Base-by-base conservation (phyloP, 2,329 filamentous ascomycete genomes). In the Trichoderma atrobrunneum region DNA sequence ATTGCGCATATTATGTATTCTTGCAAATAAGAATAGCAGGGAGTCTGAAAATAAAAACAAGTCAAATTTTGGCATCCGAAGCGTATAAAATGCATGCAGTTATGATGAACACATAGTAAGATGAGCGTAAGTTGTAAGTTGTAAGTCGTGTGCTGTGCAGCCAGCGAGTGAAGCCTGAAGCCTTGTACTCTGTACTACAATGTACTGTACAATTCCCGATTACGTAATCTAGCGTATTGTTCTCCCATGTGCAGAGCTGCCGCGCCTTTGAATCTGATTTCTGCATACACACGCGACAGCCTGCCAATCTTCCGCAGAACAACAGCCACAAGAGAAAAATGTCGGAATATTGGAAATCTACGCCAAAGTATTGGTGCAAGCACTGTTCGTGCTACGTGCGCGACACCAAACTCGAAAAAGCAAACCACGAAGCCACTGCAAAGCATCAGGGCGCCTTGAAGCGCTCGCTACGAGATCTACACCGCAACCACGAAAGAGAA, bases 261-360 rank as follows among this genome's bases (percentile, higher is more conserved):
- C 64, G 24, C 51, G 64, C 51, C 18, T 7, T 21, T 59, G 56
- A 7, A 32, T 21, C 24, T 24, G 32, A n/a, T 32, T 59, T 28
- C 16, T 56, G 7, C 18, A 30, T 28, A 28, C 16, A 24, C 21
- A 54, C 66, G 57, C 57, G 56, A 62, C 28, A 7, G 28, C 56
- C 62, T 51, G 57, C 30, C 30, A 62, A n/a, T 62, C 18, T 18
- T 36, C 57, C 5, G 24, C 56, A 32, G 16, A 18, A 59, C 32
- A 54, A 34, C 14, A 10, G 5, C 28, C 36, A 51, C 48, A 10
- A 67, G 14, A 21, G 2, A 3, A 70, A 16, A 63, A 98, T 99
- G 96, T 91, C 96, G 0, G 96, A 98, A 86, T 97, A 97, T 84
- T 98, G 96, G 96, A 98, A 98, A 81, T 98, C 95, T 24, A 97